A percentile compares a stretch with the other conserved stretches of the same genome.
Evolutionary conservation across 768 basidiomycete species (phyloP).

Genomic region (Suillus placidus): DNA sequence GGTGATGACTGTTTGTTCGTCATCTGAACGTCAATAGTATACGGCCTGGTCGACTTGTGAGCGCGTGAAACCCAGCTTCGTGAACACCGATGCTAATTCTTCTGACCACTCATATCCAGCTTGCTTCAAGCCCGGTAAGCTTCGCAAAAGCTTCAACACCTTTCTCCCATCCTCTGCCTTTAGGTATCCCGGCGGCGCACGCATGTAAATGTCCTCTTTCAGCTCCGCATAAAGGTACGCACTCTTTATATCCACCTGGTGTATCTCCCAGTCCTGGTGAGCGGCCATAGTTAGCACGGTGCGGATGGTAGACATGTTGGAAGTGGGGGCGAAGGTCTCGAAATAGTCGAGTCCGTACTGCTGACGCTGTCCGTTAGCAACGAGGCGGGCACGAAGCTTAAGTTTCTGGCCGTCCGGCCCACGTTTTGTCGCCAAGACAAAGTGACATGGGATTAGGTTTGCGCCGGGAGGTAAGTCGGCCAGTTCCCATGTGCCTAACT

Average conservation of each 20-base stretch:
- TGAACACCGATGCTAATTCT: background rate
- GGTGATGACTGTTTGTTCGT: background rate
- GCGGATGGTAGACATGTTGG: conserved; percentile 14
- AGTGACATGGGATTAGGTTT: no score
- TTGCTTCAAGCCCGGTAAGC: conserved; percentile 45
- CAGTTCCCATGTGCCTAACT: no score
- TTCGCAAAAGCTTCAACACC: conserved; percentile 24
- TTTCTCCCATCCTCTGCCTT: conserved; percentile 22
- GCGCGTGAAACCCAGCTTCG: background rate
- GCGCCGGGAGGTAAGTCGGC: no score
- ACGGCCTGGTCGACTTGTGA: background rate
- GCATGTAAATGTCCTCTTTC: conserved; percentile 40
- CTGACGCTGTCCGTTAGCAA: no score
- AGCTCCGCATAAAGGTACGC: conserved; percentile 15
- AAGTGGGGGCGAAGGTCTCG: conserved; percentile 21
- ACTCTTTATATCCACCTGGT: no score
- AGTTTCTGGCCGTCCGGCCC: no score
- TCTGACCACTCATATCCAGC: conserved; percentile 36
- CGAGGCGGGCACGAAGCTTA: no score
- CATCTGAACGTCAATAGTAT: background rate
- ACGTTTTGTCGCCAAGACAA: no score
- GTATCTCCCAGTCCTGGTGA: no score
- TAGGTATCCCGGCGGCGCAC: conserved; percentile 34
- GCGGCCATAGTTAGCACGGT: conserved; percentile 14
- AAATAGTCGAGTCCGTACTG: conserved; percentile 22